phyloP scores from a whole-genome alignment of 169 alveolate species.

The Neospora caninum region DNA sequence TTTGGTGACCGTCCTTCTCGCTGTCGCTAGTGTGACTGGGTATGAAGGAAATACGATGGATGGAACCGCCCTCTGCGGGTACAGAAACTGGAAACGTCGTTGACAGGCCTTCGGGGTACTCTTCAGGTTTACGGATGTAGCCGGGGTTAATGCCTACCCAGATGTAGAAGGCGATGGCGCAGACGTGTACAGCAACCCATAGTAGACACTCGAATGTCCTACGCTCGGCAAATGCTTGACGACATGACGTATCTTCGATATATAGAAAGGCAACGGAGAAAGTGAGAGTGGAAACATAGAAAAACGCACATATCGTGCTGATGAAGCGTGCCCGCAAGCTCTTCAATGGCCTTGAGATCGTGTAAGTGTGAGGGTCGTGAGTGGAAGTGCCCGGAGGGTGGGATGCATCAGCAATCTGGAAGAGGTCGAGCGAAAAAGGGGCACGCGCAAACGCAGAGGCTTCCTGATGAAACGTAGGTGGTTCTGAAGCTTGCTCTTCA shows the following conservation, averaged over 20 bases:
- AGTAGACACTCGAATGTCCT: background rate
- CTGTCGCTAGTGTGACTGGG: background rate
- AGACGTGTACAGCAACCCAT: background rate
- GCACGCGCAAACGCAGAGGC: background rate
- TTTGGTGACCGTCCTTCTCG: background rate
- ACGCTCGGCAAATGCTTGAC: background rate
- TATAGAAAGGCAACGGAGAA: background rate
- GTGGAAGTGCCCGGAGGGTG: background rate
- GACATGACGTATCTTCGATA: background rate
- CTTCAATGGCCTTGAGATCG: background rate
- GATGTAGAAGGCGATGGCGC: background rate
- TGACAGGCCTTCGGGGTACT: background rate
- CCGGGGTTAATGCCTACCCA: constrained; percentile 17
- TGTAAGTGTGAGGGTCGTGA: background rate
- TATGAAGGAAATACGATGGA: background rate
- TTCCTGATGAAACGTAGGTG: background rate
- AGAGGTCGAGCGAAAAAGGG: background rate
- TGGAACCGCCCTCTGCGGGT: background rate
- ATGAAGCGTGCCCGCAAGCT: background rate
- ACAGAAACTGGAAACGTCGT: background rate
- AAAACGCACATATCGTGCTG: background rate
- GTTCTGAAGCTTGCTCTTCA: background rate
- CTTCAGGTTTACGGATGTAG: constrained; percentile 7
- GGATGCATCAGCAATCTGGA: background rate
- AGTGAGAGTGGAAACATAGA: background rate